These are phyloP conservation scores for Penicillium atrosanguineum DNA, from an alignment of 495 filamentous ascomycete genomes.

Conservation along the genomic window DNA sequence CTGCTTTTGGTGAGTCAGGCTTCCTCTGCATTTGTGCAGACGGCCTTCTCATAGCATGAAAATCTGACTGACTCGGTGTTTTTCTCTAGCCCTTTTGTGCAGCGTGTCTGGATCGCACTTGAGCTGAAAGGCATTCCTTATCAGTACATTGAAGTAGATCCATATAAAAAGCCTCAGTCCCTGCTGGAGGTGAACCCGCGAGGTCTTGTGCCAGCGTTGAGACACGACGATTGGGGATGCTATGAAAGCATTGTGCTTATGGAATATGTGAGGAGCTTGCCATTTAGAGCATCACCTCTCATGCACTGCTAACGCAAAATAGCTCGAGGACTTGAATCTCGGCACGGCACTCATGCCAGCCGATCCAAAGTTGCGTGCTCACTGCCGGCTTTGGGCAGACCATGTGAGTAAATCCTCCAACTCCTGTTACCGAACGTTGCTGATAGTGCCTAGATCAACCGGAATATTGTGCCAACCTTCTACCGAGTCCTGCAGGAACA, in stretches of 20 bases:
- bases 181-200: slow-evolving; percentile 85
- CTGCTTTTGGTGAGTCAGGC: slow-evolving; percentile 75
- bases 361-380: slow-evolving; percentile 68
- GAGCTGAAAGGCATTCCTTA: slow-evolving; percentile 81
- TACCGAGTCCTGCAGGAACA: slow-evolving; percentile 74
- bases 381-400: slow-evolving; percentile 82
- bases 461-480: slow-evolving; percentile 78
- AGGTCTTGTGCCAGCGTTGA: slow-evolving; percentile 79
- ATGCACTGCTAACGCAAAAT: slow-evolving; percentile 8
- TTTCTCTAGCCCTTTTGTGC: slow-evolving; percentile 67
- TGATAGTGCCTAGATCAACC: slow-evolving; percentile 63
- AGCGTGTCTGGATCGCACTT: slow-evolving; percentile 95
- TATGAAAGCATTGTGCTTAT: slow-evolving; percentile 85
- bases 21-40: neutral
- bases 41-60: neutral
- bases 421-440: neutral
- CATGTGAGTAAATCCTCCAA: slow-evolving; percentile 56
- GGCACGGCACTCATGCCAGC: slow-evolving; percentile 59
- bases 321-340: slow-evolving; percentile 75
- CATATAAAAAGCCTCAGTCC: slow-evolving; percentile 75
- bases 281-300: neutral
- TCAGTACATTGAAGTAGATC: slow-evolving; percentile 90
- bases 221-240: slow-evolving; percentile 82
- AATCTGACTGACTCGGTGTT: slow-evolving; percentile 14
- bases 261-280: slow-evolving; percentile 67